Base-by-base conservation (phyloP, 495 filamentous ascomycete species). In the Massariosphaeria phaeospora region DNA sequence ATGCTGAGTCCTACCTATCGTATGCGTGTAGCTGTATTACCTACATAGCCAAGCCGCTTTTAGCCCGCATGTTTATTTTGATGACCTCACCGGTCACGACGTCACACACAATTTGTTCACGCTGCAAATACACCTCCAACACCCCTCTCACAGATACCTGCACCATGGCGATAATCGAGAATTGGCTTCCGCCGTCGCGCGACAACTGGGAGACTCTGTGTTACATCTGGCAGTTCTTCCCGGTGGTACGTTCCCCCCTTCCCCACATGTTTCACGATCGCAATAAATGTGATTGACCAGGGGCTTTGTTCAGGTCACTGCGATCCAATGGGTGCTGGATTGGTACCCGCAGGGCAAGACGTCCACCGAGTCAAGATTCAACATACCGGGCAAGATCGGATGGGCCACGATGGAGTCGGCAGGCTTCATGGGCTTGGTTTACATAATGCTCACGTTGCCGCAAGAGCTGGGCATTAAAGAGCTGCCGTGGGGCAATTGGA, bases 371-470 rank as follows among this genome's bases (percentile, higher is more conserved):
- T 88, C 82, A 34, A 72, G 71, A 13, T 74, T 94, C 70, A 97
- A 98, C 69, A 66, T 97, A 24, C 88, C 89, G n/a, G 93, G 93
- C 57, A 85, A 85, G 57, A 72, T 86, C 25, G 89, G 78, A 47
- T 98, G 93, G 93, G 78, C 81, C 6, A 75, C 79, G 3, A 96
- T 96, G 90, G 93, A 98, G 70, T 71, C 79, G 12, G 79, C 83
- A 15, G 88, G 86, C 43, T 86, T 90, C 44, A 54, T 87, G 2
- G 84, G 82, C 35, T 74, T 97, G 42, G 66, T 91, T 20, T 95
- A 93, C 71, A 81, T 79, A 61, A 82, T 95, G 73, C 75, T 65
- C 62, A 80, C 74, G 0, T 75, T 91, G 15, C 80, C 86, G n/a
- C 46, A 61, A 3, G 63, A 78, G 51, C 65, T 73, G 35, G 75